Conservation (phyloP, 2,329 filamentous ascomycete genomes). For the Fusarium irregulare region DNA sequence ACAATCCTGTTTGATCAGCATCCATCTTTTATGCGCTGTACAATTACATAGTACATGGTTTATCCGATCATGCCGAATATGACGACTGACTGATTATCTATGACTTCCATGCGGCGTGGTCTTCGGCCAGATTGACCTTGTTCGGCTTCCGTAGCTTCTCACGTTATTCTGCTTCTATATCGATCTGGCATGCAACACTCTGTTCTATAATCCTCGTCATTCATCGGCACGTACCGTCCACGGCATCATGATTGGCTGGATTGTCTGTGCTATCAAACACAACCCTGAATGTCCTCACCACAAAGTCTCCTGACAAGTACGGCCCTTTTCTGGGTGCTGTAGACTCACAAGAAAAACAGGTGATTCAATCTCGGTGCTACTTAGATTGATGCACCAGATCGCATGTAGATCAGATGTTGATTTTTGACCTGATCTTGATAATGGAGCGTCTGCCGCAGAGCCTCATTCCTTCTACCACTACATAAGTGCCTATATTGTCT, state of each 20-base stretch:
- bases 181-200: slow-evolving; percentile 22
- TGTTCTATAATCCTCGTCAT: neutral
- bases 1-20: neutral
- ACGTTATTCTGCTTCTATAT: slow-evolving; percentile 9
- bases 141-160: slow-evolving; percentile 22
- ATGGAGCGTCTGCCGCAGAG: slow-evolving; percentile 22
- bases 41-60: neutral
- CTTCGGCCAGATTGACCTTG: slow-evolving; percentile 1
- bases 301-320: slow-evolving; percentile 28
- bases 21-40: neutral
- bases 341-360: slow-evolving; percentile 9
- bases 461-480: slow-evolving; percentile 11
- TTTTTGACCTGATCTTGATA: slow-evolving; percentile 13
- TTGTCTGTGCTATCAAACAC: slow-evolving; percentile 10
- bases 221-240: slow-evolving; percentile 17
- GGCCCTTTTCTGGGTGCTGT: slow-evolving; percentile 24
- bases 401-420: slow-evolving; percentile 32
- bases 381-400: slow-evolving; percentile 25
- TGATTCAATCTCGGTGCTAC: slow-evolving; percentile 30
- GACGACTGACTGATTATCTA: neutral
- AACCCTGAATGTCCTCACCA: slow-evolving; percentile 29
- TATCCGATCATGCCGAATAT: neutral
- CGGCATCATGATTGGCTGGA: slow-evolving; percentile 12
- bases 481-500: neutral
- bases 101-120: slow-evolving; percentile 5